Evolutionary conservation across 139 green algal species (phyloP).

Genomic region (Desmodesmus armatus): DNA sequence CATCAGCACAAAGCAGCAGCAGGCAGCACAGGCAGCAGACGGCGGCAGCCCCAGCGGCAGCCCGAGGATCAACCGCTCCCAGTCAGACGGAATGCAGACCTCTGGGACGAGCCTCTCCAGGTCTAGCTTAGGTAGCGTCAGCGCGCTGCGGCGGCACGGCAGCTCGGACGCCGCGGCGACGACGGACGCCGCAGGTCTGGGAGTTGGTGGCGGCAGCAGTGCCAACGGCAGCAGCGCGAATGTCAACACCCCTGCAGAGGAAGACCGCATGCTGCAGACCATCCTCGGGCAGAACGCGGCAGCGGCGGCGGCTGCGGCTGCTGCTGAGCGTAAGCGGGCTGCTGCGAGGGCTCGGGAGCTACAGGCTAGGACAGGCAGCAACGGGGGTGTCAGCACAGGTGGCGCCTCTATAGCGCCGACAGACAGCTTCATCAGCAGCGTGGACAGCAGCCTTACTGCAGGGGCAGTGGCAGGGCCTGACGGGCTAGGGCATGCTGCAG

Average conservation of each 20-base stretch:
- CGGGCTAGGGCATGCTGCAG: slow-evolving; percentile 24
- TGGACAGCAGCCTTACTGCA: too few relatives aligned
- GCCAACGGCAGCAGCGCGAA: slow-evolving; percentile 17
- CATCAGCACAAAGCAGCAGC: slow-evolving; percentile 40
- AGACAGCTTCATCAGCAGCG: too few relatives aligned
- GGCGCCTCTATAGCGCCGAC: neutral
- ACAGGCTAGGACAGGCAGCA: too few relatives aligned
- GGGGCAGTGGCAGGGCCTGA: too few relatives aligned
- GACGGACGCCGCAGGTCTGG: neutral
- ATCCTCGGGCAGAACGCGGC: slow-evolving; percentile 36
- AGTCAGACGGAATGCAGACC: neutral
- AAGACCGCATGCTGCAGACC: slow-evolving; percentile 33
- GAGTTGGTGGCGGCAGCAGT: neutral
- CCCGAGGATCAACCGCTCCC: neutral
- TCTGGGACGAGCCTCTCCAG: neutral
- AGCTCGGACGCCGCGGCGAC: neutral
- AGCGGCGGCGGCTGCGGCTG: neutral
- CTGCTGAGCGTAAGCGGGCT: neutral
- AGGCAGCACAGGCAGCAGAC: slow-evolving; percentile 2
- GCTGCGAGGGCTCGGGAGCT: too few relatives aligned
- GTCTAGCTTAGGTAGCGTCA: neutral
- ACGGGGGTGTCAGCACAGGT: neutral
- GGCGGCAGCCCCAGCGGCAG: neutral
- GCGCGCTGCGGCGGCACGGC: neutral
- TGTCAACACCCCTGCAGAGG: neutral